A percentile compares a stretch with the other conserved stretches of the same genome.
phyloP scores from a whole-genome alignment of 2,329 filamentous ascomycete genomes.

The Pochonia chlamydosporia region DNA sequence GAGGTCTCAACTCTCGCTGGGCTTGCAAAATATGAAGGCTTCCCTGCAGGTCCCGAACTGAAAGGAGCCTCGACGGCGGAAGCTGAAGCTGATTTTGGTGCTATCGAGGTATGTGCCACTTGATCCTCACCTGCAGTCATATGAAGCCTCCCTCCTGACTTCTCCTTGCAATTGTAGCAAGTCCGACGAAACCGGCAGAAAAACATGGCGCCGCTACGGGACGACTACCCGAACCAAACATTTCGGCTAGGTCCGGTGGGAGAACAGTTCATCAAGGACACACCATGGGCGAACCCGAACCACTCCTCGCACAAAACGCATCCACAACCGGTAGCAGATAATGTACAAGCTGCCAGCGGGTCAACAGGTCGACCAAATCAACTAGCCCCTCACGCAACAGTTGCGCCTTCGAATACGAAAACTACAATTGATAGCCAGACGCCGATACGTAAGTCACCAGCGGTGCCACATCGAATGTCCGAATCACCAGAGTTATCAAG shows the following conservation, averaged over 20 bases:
- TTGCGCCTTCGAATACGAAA: constrained; percentile 17
- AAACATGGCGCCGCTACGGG: constrained; percentile 34
- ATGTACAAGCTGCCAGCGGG: not conserved
- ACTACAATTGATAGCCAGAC: constrained; percentile 16
- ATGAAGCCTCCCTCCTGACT: constrained; percentile 11
- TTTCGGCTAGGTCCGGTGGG: constrained; percentile 61
- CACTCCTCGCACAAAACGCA: constrained; percentile 60
- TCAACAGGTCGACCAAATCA: constrained; percentile 10
- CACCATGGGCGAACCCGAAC: constrained; percentile 88
- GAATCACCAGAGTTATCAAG: constrained; percentile 40
- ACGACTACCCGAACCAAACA: constrained; percentile 42
- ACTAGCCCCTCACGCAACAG: constrained; percentile 1
- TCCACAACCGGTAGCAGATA: constrained; percentile 26
- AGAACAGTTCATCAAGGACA: constrained; percentile 83
- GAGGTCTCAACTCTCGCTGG: constrained; percentile 90
- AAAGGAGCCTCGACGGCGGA: constrained; percentile 65
- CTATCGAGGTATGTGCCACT: constrained; percentile 63
- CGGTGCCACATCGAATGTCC: constrained; percentile 22
- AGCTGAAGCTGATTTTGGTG: constrained; percentile 79
- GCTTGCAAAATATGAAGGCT: constrained; percentile 90
- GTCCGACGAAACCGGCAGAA: constrained; percentile 29
- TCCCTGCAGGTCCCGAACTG: constrained; percentile 89
- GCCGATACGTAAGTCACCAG: constrained; percentile 21
- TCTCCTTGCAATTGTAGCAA: constrained; percentile 21
- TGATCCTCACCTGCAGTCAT: not conserved